Evolutionary conservation across 1,284 basidiomycete species (phyloP), one percentile per base, ranked within the genome.

Genomic region (Sanghuangporus sanghuang): DNA sequence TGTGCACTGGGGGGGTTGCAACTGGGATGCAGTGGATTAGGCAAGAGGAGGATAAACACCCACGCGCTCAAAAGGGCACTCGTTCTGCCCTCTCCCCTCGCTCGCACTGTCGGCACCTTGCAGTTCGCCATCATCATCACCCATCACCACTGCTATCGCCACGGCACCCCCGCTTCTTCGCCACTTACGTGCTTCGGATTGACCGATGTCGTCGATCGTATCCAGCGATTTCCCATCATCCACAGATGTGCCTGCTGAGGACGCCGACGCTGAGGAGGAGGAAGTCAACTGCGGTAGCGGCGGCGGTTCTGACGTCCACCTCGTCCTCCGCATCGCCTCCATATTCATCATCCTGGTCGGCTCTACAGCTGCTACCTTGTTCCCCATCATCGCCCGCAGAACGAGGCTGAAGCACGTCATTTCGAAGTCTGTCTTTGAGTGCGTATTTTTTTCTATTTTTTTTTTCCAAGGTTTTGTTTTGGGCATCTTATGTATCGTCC

Each of bases 311-410:
- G 65, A 78, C 60, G 71, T 74, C 11, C 75, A 74, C 67, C 70
- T 75, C 2, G 68, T 72, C 42, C 77, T 96, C 39, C 84, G 94
- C 2, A 84, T 98, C 64, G 96, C 85, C 1, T 86, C 93, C 32
- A 82, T 98, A 71, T 98, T 98, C 76, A 85, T 98, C 74, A 89
- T 98, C 72, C 81, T 93, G 66, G 78, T 79, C 23, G 84, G 85
- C 27, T 89, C 90, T 1, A 73, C 80, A n/a, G 68, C 76, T 11
- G 93, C 92, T 14, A 87, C 95, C 0, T 77, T 94, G 50, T 92
- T 96, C 72, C 96, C 96, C 7, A 83, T 98, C 57, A 70, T 96
- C 32, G 84, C 93, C 2, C 81, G 77, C 60, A 79, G 86, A 55
- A 81, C 85, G 2, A 78, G 73, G 9, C 81, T 81, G 75, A 65